Conservation (phyloP, 441 rosid species). For the Populus trichocarpa region DNA sequence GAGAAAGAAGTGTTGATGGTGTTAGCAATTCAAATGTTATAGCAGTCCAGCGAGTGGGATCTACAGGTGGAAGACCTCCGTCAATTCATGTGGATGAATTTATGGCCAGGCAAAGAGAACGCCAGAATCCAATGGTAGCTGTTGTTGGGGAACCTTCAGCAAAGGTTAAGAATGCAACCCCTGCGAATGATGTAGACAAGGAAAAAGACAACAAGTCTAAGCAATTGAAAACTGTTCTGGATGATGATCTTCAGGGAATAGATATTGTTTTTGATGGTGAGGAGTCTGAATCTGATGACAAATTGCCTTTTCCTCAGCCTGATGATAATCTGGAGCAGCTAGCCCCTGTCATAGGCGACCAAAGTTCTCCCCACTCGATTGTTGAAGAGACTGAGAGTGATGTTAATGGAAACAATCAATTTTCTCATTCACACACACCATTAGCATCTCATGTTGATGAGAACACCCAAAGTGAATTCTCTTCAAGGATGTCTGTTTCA, state of each 20-base stretch:
- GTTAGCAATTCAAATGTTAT: constrained; percentile 72
- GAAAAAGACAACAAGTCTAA: constrained; percentile 65
- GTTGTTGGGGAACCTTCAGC: constrained; percentile 66
- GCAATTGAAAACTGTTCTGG: constrained; percentile 78
- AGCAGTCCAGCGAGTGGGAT: constrained; percentile 74
- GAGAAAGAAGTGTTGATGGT: constrained; percentile 87
- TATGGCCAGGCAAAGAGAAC: constrained; percentile 97
- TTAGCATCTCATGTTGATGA: constrained; percentile 65
- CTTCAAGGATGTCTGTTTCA: constrained; percentile 85
- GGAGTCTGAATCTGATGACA: constrained; percentile 91
- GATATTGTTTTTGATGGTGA: constrained; percentile 97
- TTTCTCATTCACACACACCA: constrained; percentile 67
- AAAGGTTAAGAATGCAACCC: constrained; percentile 54
- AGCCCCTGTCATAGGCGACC: constrained; percentile 65
- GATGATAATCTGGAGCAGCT: constrained; percentile 85
- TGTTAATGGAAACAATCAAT: constrained; percentile 69
- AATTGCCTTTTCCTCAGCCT: constrained; percentile 82
- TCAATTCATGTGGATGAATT: constrained; percentile 99
- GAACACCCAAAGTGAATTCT: constrained; percentile 74
- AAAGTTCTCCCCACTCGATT: constrained; percentile 85
- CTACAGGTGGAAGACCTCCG: constrained; percentile 96
- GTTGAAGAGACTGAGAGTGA: constrained; percentile 95
- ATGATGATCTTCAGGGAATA: constrained; percentile 93
- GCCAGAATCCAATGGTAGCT: constrained; percentile 62
- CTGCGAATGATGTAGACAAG: constrained; percentile 38